Percentiles rank a stretch among this genome's conserved stretches.
Conservation (phyloP, 257 asterid species). For the Voacanga thouarsii region DNA sequence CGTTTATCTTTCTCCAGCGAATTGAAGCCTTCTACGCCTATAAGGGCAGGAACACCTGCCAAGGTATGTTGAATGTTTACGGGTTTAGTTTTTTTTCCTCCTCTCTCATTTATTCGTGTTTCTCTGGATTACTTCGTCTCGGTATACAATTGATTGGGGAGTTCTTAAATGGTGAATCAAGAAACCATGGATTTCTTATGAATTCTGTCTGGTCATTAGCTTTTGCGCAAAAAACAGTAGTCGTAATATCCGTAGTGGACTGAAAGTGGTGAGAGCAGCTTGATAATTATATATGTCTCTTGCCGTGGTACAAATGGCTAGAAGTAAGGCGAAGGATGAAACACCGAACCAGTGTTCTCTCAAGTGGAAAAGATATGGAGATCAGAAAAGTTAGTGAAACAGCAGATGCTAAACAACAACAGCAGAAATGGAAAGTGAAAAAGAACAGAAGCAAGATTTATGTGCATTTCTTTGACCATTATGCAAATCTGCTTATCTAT, state of each 20-base stretch:
- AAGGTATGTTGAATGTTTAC: constrained; percentile 49
- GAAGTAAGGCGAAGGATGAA: neutral
- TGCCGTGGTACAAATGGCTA: neutral
- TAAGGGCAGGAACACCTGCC: constrained; percentile 38
- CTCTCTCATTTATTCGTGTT: neutral
- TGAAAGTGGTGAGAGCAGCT: neutral
- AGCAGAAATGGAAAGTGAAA: neutral
- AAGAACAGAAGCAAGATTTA: neutral
- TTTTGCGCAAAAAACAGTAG: neutral
- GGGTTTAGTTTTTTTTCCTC: neutral
- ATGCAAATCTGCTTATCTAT: neutral
- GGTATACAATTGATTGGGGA: neutral
- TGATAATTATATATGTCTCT: neutral
- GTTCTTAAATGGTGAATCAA: neutral
- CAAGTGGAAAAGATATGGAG: constrained; percentile 1
- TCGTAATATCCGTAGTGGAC: neutral
- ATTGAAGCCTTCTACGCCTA: constrained; percentile 70
- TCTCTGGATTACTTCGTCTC: neutral
- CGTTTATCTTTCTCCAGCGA: constrained; percentile 55
- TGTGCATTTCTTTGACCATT: neutral
- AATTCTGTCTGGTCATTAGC: constrained; percentile 3
- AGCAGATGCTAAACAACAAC: neutral
- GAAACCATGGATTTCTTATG: neutral
- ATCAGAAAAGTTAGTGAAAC: constrained; percentile 2
- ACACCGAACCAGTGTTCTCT: neutral